A percentile compares a stretch with the other conserved stretches of the same genome.
phyloP scores from a whole-genome alignment of 139 green algal species.

The Astrephomene gubernaculifera region DNA sequence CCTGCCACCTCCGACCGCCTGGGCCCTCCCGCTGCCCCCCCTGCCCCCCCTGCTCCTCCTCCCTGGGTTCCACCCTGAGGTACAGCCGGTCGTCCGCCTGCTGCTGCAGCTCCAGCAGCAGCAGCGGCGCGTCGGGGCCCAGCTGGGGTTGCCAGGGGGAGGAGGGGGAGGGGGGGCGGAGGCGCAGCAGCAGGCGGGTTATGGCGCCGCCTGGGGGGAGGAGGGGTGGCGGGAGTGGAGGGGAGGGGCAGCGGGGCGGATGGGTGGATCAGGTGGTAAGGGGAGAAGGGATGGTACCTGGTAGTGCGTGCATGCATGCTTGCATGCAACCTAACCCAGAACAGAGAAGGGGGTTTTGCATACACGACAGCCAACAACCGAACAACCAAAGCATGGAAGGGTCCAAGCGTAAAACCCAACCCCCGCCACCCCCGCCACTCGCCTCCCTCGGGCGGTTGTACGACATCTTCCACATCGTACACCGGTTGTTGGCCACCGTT shows the following conservation, averaged over 20 bases:
- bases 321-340: neutral
- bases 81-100: neutral
- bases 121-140: neutral
- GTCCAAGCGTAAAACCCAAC: no score
- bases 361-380: no score
- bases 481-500: conserved; percentile 11
- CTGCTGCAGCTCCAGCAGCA: neutral
- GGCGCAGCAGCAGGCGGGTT: conserved; percentile 5
- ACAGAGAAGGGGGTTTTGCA: no score
- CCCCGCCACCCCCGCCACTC: no score
- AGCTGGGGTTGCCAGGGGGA: neutral
- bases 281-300: neutral
- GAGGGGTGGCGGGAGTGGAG: no score
- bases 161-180: neutral
- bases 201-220: neutral
- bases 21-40: neutral
- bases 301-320: neutral
- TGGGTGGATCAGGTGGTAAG: neutral
- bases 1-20: neutral
- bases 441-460: neutral
- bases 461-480: conserved; percentile 3
- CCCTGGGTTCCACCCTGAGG: conserved; percentile 12
- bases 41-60: neutral
- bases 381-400: no score
- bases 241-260: neutral